phyloP scores from a whole-genome alignment of 139 green algal species.

The Coelastrella sp. region DNA sequence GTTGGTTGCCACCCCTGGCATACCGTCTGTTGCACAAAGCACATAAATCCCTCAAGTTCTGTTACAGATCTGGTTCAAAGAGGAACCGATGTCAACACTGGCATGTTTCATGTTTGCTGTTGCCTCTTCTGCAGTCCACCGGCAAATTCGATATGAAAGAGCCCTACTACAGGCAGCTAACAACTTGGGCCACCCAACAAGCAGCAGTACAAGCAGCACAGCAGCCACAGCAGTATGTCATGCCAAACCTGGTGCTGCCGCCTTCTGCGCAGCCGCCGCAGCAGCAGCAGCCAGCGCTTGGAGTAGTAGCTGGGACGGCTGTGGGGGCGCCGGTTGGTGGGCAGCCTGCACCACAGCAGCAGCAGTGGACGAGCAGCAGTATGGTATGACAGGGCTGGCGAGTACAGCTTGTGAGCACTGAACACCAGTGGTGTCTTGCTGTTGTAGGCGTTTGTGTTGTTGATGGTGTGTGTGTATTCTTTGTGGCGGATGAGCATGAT shows the following conservation, averaged over 20 bases:
- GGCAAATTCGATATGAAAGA: slow-evolving; percentile 93
- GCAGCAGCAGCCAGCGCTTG: slow-evolving; percentile 3
- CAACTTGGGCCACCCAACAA: slow-evolving; percentile 2
- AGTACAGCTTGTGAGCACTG: not conserved
- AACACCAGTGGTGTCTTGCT: not conserved
- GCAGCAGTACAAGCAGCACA: not conserved
- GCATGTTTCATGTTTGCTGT: not conserved
- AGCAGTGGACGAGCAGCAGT: not conserved
- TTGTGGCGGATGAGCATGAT: no score
- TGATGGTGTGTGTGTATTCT: not conserved
- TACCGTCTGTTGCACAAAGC: no score
- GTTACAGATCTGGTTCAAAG: not conserved
- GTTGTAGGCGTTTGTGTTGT: not conserved
- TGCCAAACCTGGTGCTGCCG: slow-evolving; percentile 4
- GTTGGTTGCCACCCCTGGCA: no score
- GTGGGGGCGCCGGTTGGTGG: not conserved
- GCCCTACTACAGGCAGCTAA: slow-evolving; percentile 89
- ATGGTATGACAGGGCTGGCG: not conserved
- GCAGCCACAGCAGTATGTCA: not conserved
- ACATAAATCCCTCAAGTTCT: no score
- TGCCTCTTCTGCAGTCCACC: slow-evolving; percentile 26
- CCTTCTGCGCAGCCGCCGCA: not conserved
- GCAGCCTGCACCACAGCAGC: not conserved
- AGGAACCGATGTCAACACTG: not conserved
- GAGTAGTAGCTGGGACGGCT: not conserved